Conservation (phyloP, 176 grass and related monocot genomes). For the Elaeis guineensis region DNA sequence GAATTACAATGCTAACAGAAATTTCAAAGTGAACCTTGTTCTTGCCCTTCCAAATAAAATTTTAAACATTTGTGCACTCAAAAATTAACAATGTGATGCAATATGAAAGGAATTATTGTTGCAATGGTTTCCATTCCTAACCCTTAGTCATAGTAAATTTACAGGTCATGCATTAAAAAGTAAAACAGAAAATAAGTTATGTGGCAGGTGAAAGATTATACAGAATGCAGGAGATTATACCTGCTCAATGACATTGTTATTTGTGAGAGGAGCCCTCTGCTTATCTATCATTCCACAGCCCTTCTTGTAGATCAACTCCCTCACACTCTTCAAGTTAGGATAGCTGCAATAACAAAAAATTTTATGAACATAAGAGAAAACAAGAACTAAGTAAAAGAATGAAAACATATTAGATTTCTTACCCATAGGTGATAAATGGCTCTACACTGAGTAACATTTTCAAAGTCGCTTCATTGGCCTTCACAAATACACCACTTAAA, state of each 20-base stretch:
- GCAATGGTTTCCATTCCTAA: no score
- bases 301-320: constrained; percentile 92
- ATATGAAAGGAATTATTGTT: no score
- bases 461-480: constrained; percentile 50
- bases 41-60: no score
- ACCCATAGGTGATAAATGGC: constrained; percentile 78
- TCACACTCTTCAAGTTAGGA: constrained; percentile 83
- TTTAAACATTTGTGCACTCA: no score
- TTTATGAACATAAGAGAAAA: not conserved
- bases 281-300: constrained; percentile 56
- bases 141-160: no score
- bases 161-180: no score
- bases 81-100: no score
- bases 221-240: constrained; percentile 19
- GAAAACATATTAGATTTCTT: constrained; percentile 21
- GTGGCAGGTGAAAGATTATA: no score
- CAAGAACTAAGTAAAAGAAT: not conserved
- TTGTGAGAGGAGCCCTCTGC: constrained; percentile 73
- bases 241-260: constrained; percentile 88
- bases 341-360: constrained; percentile 24
- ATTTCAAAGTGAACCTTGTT: no score
- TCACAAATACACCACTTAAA: constrained; percentile 72
- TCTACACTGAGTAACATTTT: constrained; percentile 68
- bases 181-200: no score
- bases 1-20: no score